Evolutionary conservation across 371 early-diverging fungal species (phyloP), one percentile per base, ranked within the genome.

Genomic region (Rhizopus microsporus): DNA sequence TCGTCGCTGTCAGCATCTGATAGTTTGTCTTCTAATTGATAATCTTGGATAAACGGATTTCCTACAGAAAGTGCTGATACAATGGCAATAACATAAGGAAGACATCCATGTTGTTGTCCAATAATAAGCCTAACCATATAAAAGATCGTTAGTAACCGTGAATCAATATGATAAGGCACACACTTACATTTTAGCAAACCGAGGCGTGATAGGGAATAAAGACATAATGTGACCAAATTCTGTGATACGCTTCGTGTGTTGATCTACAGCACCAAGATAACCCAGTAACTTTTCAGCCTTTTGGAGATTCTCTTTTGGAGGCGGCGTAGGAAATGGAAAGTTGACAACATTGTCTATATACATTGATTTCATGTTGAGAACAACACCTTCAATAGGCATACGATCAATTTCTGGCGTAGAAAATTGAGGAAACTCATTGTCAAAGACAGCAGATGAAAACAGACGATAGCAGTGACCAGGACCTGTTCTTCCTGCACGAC

Each of bases 381-480:
- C 93, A 9, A 94, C 91, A 61, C 91, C 93, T 73, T 98, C 98
- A 43, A 99, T 93, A 13, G 99, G 97, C 77, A 94, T 92, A 48
- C 92, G 84, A 60, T 91, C 75, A 63, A 99, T 98, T 81, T 99
- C 97, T 6, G 99, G 99, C 52, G 81, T 80, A 0, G 91, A 88
- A 59, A 92, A 93, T 48, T 85, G 80, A n/a, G 74, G 72, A 74
- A 99, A 99, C 60, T 93, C 84, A 63, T 96, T 84, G 57, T 90
- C 88, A 76, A 91, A 99, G 0, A 96, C 97, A 0, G 93, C 92
- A 29, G 95, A 93, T 16, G 95, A 95, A 72, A 92, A 99, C 10
- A 99, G 76, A 7, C 99, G 83, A 76, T 97, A 99, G 72, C 98
- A 97, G 65, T 95, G 95, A 52, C 99, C 99, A 7, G 95, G 92